Conservation (phyloP, 2,329 filamentous ascomycete genomes). For the Colletotrichum sp. region DNA sequence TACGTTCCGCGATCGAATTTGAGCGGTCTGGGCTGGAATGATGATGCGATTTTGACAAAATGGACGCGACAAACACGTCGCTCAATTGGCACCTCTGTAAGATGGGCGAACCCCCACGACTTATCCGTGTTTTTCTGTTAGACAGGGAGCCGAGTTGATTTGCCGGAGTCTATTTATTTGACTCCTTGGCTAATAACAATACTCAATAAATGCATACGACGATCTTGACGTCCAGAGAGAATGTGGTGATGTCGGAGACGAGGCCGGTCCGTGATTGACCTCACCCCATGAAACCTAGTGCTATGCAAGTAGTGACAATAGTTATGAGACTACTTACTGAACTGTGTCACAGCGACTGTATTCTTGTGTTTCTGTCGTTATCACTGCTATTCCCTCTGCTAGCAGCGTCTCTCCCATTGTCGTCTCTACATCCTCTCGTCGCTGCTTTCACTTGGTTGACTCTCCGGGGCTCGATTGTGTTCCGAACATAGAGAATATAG, state of each 20-base stretch:
- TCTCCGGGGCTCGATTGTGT: neutral
- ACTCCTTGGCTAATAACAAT: neutral
- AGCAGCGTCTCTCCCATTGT: neutral
- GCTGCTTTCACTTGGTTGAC: neutral
- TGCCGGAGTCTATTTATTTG: accelerated
- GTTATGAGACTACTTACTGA: neutral
- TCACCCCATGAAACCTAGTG: neutral
- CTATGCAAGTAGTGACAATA: neutral
- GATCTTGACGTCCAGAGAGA: neutral
- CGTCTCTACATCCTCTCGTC: neutral
- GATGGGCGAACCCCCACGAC: neutral
- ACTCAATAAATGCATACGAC: neutral
- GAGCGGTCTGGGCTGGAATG: neutral
- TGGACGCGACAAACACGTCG: neutral
- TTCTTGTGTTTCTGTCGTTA: neutral
- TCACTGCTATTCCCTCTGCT: neutral
- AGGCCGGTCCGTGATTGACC: neutral
- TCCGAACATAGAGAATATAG: accelerated
- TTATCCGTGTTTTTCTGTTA: neutral
- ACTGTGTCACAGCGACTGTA: neutral
- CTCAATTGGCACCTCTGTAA: neutral
- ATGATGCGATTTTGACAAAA: neutral
- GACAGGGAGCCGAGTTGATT: neutral
- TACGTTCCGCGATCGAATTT: neutral
- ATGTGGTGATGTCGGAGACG: neutral